Conservation (phyloP, 2,329 filamentous ascomycete genomes). For the Macrophomina pseudophaseolina region DNA sequence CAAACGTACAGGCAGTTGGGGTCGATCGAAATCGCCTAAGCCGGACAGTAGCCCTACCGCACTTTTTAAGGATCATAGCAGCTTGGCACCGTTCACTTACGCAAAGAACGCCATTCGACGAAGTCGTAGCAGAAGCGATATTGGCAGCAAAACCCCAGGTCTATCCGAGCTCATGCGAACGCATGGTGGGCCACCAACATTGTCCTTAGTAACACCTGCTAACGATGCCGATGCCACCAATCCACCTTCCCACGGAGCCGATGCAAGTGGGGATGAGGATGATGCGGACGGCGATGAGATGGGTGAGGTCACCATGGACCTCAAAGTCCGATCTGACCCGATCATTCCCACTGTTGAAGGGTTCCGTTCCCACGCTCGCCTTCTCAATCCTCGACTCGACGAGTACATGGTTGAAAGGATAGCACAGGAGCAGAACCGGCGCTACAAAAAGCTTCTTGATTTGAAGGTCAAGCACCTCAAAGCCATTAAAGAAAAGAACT, state of each 20-base stretch:
- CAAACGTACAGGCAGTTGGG: conserved; percentile 49
- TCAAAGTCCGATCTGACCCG: conserved; percentile 66
- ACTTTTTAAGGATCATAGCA: conserved; percentile 7
- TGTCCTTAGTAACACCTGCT: conserved; percentile 57
- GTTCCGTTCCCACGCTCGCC: conserved; percentile 74
- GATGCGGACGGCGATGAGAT: conserved; percentile 43
- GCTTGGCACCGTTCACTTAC: conserved; percentile 43
- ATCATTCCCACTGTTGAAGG: conserved; percentile 76
- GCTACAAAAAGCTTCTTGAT: conserved; percentile 78
- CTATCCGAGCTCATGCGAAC: conserved; percentile 61
- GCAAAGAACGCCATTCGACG: conserved; percentile 55
- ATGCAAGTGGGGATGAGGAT: conserved; percentile 41
- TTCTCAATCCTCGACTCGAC: conserved; percentile 75
- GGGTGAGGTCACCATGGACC: conserved; percentile 63
- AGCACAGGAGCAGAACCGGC: conserved; percentile 76
- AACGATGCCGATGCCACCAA: conserved; percentile 42
- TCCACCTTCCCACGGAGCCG: background rate
- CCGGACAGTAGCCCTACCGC: conserved; percentile 45
- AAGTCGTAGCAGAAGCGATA: conserved; percentile 63
- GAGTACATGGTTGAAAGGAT: conserved; percentile 77
- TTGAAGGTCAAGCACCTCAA: conserved; percentile 72
- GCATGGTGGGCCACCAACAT: conserved; percentile 64
- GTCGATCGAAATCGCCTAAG: conserved; percentile 47
- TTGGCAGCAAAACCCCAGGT: conserved; percentile 51
- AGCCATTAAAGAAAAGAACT: conserved; percentile 61